phyloP scores from a whole-genome alignment of 2,329 filamentous ascomycete species.

The Talaromyces islandicus region DNA sequence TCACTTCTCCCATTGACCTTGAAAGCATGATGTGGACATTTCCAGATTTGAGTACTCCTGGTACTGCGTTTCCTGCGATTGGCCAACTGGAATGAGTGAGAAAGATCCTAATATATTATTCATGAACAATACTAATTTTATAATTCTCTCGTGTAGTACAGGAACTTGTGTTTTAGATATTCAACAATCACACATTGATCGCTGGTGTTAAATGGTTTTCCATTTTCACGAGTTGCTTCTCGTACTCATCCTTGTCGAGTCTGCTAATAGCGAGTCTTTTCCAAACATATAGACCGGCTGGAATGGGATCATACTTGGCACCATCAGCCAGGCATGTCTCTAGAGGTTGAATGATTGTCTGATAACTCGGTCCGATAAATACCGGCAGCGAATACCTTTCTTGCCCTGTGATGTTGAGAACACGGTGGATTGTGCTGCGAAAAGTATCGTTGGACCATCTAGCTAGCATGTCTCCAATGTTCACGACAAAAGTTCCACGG shows the following conservation, averaged over 20 bases:
- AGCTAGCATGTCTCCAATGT: constrained; percentile 11
- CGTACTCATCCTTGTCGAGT: constrained; percentile 5
- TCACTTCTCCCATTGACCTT: not conserved
- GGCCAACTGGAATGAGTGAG: not conserved
- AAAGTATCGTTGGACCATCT: constrained; percentile 25
- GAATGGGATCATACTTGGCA: constrained; percentile 7
- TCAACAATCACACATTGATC: not conserved
- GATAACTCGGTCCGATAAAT: constrained; percentile 7
- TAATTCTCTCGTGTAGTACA: not conserved
- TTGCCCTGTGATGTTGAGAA: constrained; percentile 6
- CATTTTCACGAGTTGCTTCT: constrained; percentile 2
- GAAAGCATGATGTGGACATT: constrained; percentile 2
- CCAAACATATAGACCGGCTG: constrained; percentile 8
- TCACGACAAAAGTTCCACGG: constrained; percentile 12
- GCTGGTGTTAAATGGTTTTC: constrained; percentile 2
- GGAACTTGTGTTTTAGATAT: not conserved
- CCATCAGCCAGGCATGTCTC: constrained; percentile 5
- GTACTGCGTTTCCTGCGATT: not conserved
- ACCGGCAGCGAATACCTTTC: constrained; percentile 6
- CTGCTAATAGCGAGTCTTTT: constrained; percentile 8
- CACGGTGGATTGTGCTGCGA: constrained; percentile 8
- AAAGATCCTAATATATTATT: not conserved
- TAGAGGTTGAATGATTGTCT: constrained; percentile 5
- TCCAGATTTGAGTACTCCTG: not conserved
- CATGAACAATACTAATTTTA: not conserved